Evolutionary conservation across 2,329 filamentous ascomycete genomes (phyloP), one percentile per base, ranked within the genome.

Genomic region (Thelonectria discophora): DNA sequence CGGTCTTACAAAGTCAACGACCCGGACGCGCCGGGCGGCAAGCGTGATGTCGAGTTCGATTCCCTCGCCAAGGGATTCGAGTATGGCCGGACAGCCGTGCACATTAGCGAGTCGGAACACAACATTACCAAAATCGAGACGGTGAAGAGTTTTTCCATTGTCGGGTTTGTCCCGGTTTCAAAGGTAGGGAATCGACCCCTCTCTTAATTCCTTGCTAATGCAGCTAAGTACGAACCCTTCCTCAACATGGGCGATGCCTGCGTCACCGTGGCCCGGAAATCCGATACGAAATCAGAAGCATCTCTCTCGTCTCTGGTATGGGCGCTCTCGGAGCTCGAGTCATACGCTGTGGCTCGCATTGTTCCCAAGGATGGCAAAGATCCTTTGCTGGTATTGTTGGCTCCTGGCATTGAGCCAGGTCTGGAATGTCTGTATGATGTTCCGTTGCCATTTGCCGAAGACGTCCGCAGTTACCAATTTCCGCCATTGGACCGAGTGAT

Each of bases 41-140:
- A 94, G 78, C 85, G 84, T 55, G 92, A 97, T 55, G 88, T 99
- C 24, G 87, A 91, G 27, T 88, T 88, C 60, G 93, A 97, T 13
- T 87, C 92, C 15, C 83, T 99, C 39, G 92, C 92, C n/a, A 97
- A 93, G 75, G 95, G 95, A 0, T 99, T 94, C 72, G 89, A 93
- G 72, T 99, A 99, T 74, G 95, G 95, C 47, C 86, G 93, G 58
- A 97, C 94, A 0, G 93, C 92, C 2, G 94, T 99, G 1, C 89
- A 91, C 67, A 97, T 99, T 68, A 92, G 88, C 66, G 89, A 94
- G 69, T 90, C 90, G 0, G 94, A 99, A 70, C 86, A 90, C 74
- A 93, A 94, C 68, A 88, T 97, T 59, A 97, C 93, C n/a, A 93
- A 91, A 66, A 83, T 97, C 34, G 90, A 96, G 70, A 95, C 93